Percentiles rank a stretch among this genome's conserved stretches.
phyloP scores from a whole-genome alignment of 2,329 filamentous ascomycete species.

The Colletotrichum costaricense region DNA sequence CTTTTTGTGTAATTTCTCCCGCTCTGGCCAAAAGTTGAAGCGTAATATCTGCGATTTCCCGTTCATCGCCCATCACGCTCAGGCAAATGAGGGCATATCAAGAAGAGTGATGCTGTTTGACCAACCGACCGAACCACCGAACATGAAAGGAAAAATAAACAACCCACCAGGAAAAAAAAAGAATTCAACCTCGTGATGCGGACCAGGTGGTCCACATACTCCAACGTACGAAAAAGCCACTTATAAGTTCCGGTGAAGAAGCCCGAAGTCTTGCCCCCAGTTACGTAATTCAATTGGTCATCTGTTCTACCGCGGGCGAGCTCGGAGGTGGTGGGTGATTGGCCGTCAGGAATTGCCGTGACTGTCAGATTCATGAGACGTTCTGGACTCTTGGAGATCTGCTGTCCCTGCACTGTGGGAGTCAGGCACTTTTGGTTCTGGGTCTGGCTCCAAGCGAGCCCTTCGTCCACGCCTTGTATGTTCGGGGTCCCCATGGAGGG shows the following conservation, averaged over 20 bases:
- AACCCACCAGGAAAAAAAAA: neutral
- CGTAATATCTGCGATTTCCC: constrained; percentile 10
- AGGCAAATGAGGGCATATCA: neutral
- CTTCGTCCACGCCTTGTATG: neutral
- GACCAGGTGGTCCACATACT: neutral
- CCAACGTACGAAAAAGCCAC: constrained; percentile 9
- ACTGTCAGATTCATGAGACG: constrained; percentile 2
- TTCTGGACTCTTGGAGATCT: constrained; percentile 19
- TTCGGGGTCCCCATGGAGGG: no score
- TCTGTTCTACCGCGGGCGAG: neutral
- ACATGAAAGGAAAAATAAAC: neutral
- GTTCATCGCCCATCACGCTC: constrained; percentile 25
- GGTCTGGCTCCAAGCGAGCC: neutral
- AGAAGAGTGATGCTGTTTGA: neutral
- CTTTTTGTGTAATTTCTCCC: constrained; percentile 1
- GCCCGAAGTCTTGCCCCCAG: neutral
- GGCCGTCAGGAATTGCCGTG: constrained; percentile 12
- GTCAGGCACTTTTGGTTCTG: constrained; percentile 26
- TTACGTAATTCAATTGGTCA: constrained; percentile 36
- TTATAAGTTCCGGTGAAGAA: constrained; percentile 15
- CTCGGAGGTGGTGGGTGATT: constrained; percentile 8
- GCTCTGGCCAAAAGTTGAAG: constrained; percentile 21
- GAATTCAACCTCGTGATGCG: neutral
- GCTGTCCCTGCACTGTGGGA: neutral
- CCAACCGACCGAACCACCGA: neutral